Evolutionary conservation across 2,329 filamentous ascomycete species (phyloP), one percentile per base, ranked within the genome.

Genomic region (Aspergillus fructus): DNA sequence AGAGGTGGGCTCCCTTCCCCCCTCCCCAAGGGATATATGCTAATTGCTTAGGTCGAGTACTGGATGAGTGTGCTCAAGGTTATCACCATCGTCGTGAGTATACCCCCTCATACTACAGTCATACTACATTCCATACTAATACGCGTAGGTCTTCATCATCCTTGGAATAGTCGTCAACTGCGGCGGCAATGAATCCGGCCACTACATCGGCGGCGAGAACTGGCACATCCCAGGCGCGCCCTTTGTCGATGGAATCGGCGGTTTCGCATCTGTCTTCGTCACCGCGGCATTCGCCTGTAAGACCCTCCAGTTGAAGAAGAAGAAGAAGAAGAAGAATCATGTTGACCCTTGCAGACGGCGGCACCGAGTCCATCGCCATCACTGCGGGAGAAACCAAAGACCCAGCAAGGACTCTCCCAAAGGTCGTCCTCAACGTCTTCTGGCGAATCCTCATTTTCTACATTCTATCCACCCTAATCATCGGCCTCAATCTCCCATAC

Each of bases 351-450:
- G 6, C 2, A 49, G 78, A 77, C 57, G 81, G 82, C 34, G 86
- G 85, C 52, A 87, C 84, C 2, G 85, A 88, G 69, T 84, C 81
- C 34, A 86, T 88, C 49, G 85, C 84, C 50, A 85, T 88, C 56
- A 87, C 86, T 0, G 85, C 85, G 1, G 85, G 85, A 43, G 86
- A 89, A 69, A 88, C 86, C 2, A 84, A 82, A 62, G 79, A 88
- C 62, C 86, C 86, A 0, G 78, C 82, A 17, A 80, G 79, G 61
- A 87, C 80, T 55, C 74, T 89, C 34, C 86, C 86, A 1, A 79
- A 80, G 3, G 86, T 87, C 3, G 83, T 88, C 46, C 84, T 84
- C 62, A 87, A 88, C 55, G 84, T 87, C 40, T 87, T 87, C 65
- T 87, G 83, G 83, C 81, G 85, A 5, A 85, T 85, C 53, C 59